phyloP scores from a whole-genome alignment of 2,329 filamentous ascomycete species.

The Talaromyces sp. region DNA sequence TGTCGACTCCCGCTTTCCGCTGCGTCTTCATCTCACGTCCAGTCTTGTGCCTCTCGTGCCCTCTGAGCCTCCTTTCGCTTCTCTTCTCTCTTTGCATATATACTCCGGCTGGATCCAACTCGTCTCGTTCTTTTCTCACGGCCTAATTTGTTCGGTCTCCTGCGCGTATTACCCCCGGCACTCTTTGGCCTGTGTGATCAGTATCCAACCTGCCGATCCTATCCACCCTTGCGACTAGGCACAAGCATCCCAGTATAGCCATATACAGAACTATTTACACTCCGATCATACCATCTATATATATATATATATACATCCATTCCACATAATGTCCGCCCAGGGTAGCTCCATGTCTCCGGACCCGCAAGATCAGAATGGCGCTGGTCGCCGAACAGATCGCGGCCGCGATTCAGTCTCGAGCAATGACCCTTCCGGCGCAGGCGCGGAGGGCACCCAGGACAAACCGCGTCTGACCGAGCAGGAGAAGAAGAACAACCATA shows the following conservation, averaged over 20 bases:
- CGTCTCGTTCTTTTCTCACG: neutral
- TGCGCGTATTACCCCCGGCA: neutral
- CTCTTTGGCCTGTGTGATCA: neutral
- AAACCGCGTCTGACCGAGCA: slow-evolving; percentile 63
- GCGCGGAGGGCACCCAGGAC: slow-evolving; percentile 34
- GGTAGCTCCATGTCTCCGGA: slow-evolving; percentile 9
- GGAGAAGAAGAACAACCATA: slow-evolving; percentile 70
- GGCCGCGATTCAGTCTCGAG: slow-evolving; percentile 9
- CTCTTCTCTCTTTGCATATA: neutral
- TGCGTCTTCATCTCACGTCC: neutral
- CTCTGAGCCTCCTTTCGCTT: neutral
- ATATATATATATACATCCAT: slow-evolving; percentile 8
- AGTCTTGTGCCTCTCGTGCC: neutral
- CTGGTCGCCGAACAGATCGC: slow-evolving; percentile 1
- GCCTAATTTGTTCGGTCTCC: neutral
- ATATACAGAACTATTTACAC: neutral
- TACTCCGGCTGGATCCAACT: neutral
- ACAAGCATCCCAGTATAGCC: neutral
- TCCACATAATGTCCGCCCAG: neutral
- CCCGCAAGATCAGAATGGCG: slow-evolving; percentile 3
- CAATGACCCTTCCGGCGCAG: slow-evolving; percentile 15
- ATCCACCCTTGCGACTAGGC: neutral
- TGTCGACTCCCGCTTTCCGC: neutral
- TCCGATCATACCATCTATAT: neutral
- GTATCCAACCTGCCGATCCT: neutral